Base-by-base conservation (phyloP, 2,329 filamentous ascomycete species). In the Colletotrichum brevisporum region DNA sequence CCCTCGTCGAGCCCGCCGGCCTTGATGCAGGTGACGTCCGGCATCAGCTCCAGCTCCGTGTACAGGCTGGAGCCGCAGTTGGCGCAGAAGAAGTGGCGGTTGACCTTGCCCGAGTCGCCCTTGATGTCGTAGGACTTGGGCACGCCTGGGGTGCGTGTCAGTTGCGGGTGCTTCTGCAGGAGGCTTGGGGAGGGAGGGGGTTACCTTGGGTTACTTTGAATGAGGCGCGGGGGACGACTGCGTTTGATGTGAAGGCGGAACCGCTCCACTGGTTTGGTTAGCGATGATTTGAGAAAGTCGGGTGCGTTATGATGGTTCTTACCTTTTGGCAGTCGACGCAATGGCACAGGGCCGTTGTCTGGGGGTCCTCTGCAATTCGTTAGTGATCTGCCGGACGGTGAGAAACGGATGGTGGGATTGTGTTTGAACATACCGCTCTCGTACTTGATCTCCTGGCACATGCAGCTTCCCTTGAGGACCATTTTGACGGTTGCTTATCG, bases 241-340 rank as follows among this genome's bases (percentile, higher is more conserved):
- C 81, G 74, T 89, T 89, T 73, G 85, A 84, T 39, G 86, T 88
- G 74, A 83, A 89, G 15, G 86, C 82, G n/a, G 83, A 79, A 47
- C 86, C 86, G 9, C 85, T 83, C 83, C 84, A 85, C 78, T 84
- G 41, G 6, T 2, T 16, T 18, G 18, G 45, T 61, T 10, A 63
- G 58, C 50, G 39, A 43, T 16, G 18, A 10, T 24, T 12, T 51
- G 26, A n/a, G 18, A 0, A 12, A 24, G 15, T 12, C 16, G n/a
- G 3, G 2, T 12, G 51, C 4, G 24, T n/a, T n/a, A n/a, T 6
- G 15, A 27, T 4, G 1, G 41, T n/a, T 39, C 48, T 24, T 73
- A 83, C 84, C 82, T 89, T 88, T 71, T 88, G 85, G 74, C 86
- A 88, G 69, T 88, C 85, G 13, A 74, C 72, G 75, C 85, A 87